Evolutionary conservation across 768 basidiomycete genomes (phyloP).

Genomic region (Candolleomyces efflorescens): DNA sequence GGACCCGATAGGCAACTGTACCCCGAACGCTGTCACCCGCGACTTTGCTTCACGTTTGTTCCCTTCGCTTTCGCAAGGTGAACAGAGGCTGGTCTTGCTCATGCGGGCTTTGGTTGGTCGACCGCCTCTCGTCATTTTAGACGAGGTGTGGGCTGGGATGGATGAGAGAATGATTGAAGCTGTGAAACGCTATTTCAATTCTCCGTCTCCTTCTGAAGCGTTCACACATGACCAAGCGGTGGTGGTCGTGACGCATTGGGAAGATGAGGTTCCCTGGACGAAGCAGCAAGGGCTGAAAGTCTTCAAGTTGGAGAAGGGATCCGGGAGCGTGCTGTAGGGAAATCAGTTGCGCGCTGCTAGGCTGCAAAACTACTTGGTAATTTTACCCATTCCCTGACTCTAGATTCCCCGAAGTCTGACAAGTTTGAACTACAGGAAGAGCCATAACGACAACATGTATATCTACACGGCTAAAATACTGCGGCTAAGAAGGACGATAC

Average conservation of each 20-base stretch:
- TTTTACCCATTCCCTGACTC: too few species aligned
- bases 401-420: too few species aligned
- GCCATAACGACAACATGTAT: too few species aligned
- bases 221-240: conserved; percentile 64
- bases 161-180: conserved; percentile 69
- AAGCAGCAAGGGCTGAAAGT: conserved; percentile 45
- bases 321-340: conserved; percentile 25
- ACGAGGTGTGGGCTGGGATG: conserved; percentile 95
- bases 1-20: too few species aligned
- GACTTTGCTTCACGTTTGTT: conserved; percentile 52
- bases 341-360: neutral
- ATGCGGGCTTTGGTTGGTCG: conserved; percentile 80
- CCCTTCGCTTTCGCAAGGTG: conserved; percentile 60
- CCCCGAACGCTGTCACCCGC: neutral
- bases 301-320: conserved; percentile 29
- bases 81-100: conserved; percentile 78
- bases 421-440: too few species aligned
- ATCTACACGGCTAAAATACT: too few species aligned
- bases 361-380: too few species aligned
- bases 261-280: conserved; percentile 86
- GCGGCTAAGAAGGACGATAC: too few species aligned
- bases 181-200: conserved; percentile 53
- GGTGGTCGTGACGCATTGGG: conserved; percentile 87
- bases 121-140: conserved; percentile 75
- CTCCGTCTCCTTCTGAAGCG: conserved; percentile 26